These are phyloP conservation scores for Ganoderma lucidum DNA, from an alignment of 1,284 basidiomycete genomes.

Conservation along the genomic window DNA sequence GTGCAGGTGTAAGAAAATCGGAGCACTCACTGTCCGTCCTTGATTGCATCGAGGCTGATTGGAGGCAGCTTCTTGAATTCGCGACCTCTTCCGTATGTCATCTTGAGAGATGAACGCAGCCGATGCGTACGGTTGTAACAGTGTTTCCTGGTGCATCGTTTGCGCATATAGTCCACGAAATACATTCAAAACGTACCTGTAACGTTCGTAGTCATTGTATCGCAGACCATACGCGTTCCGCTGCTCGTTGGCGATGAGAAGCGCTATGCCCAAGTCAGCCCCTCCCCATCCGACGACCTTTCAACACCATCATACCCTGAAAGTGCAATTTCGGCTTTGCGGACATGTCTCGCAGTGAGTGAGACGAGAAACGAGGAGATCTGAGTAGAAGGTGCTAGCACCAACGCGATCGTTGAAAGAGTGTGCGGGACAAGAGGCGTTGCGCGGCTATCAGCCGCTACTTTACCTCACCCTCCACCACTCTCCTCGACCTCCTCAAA, in stretches of 20 bases:
- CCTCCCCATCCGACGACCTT: not conserved
- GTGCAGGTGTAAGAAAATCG: not conserved
- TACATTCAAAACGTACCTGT: constrained; percentile 61
- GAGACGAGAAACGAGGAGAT: constrained; percentile 27
- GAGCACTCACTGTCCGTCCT: constrained; percentile 80
- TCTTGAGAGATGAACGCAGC: constrained; percentile 82
- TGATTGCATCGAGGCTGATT: constrained; percentile 69
- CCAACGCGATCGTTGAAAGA: constrained; percentile 35
- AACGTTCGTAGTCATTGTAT: constrained; percentile 87
- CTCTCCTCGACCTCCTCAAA: constrained; percentile 1
- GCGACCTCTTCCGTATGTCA: constrained; percentile 89
- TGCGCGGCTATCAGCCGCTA: constrained; percentile 31
- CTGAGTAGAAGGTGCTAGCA: constrained; percentile 39
- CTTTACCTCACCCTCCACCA: constrained; percentile 22
- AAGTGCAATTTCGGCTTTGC: constrained; percentile 43
- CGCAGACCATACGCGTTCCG: constrained; percentile 91
- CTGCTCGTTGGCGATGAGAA: constrained; percentile 89
- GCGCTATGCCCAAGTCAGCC: constrained; percentile 54
- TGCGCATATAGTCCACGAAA: not conserved
- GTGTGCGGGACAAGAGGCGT: constrained; percentile 32
- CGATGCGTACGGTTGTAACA: constrained; percentile 92
- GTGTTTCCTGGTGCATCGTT: constrained; percentile 69
- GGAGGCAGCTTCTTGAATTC: constrained; percentile 86
- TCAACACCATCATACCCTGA: constrained; percentile 31
- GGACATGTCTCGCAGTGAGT: constrained; percentile 32